Conservation (phyloP, 148 eudicot genomes). For the Rhododendron ovatum region DNA sequence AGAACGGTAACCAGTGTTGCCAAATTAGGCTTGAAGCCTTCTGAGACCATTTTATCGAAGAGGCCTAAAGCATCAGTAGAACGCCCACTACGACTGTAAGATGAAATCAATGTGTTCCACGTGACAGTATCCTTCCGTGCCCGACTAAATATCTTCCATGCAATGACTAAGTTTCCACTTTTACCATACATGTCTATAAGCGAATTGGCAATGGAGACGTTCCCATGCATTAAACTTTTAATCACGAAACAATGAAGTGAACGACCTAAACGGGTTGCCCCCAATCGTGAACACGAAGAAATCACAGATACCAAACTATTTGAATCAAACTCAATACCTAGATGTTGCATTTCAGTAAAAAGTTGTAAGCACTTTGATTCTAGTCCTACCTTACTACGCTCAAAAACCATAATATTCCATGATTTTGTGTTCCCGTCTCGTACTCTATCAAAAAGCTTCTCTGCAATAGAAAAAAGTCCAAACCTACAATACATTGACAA, state of each 20-base stretch:
- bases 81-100: constrained; percentile 33
- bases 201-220: constrained; percentile 51
- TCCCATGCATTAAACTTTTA: constrained; percentile 27
- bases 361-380: constrained; percentile 32
- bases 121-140: constrained; percentile 43
- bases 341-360: constrained; percentile 50
- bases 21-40: constrained; percentile 45
- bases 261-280: constrained; percentile 31
- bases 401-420: constrained; percentile 62
- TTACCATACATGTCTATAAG: constrained; percentile 66
- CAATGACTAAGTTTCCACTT: constrained; percentile 33
- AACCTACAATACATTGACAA: constrained; percentile 68
- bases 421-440: constrained; percentile 30
- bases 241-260: constrained; percentile 61
- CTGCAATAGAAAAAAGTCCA: constrained; percentile 36
- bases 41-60: constrained; percentile 47
- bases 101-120: constrained; percentile 61
- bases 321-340: constrained; percentile 31
- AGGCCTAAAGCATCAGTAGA: constrained; percentile 36
- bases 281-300: constrained; percentile 48
- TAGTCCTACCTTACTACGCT: constrained; percentile 41
- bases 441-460: constrained; percentile 37
- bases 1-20: constrained; percentile 50
- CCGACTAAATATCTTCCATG: constrained; percentile 39
- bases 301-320: constrained; percentile 45